Conservation (phyloP, 2,329 filamentous ascomycete genomes). For the Xylariales sp. region DNA sequence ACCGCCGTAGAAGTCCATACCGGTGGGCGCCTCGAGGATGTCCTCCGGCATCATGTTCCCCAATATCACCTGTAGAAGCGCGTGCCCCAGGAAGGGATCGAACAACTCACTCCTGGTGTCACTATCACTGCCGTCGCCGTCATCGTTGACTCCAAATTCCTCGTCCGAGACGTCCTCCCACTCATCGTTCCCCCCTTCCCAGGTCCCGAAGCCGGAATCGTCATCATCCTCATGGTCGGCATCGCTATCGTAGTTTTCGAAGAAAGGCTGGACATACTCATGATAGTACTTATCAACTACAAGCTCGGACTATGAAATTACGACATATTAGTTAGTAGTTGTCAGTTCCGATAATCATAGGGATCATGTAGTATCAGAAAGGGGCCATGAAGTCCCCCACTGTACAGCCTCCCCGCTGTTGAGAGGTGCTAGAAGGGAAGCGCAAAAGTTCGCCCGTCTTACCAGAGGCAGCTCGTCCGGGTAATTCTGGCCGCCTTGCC, state of each 20-base stretch:
- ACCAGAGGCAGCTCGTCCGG: constrained; percentile 40
- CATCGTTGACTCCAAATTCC: constrained; percentile 9
- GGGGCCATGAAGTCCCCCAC: background rate
- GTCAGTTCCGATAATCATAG: background rate
- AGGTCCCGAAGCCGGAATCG: background rate
- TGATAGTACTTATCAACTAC: constrained; percentile 34
- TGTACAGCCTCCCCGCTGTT: background rate
- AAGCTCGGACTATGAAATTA: constrained; percentile 6
- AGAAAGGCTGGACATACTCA: constrained; percentile 34
- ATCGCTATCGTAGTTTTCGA: constrained; percentile 16
- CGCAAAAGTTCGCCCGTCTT: constrained; percentile 7
- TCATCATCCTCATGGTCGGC: background rate
- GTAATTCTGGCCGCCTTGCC: constrained; percentile 34
- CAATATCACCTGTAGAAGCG: background rate
- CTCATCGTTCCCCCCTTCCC: constrained; percentile 8
- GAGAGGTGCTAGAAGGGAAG: background rate
- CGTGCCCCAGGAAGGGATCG: background rate
- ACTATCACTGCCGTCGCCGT: background rate
- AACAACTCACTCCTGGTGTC: background rate
- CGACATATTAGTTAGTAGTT: constrained; percentile 4
- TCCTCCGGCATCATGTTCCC: background rate
- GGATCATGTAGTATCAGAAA: background rate
- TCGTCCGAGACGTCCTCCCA: constrained; percentile 35
- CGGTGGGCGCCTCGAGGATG: too few relatives aligned
- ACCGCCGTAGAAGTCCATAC: background rate